Base-by-base conservation (phyloP, 2,329 filamentous ascomycete species). In the Scleromitrula shiraiana region DNA sequence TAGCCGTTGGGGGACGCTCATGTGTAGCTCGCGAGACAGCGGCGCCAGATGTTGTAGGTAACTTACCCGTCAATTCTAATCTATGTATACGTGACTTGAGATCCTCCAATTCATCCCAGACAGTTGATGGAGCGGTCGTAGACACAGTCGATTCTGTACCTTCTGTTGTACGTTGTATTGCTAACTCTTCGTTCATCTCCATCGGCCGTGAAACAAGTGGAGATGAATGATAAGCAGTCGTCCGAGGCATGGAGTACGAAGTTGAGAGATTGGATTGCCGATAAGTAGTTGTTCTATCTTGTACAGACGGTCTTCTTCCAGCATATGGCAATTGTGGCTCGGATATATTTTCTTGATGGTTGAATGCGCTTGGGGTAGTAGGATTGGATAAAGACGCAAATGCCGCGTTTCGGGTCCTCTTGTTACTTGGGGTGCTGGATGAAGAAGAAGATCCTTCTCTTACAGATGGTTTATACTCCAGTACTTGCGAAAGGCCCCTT, bases 101-200 rank as follows among this genome's bases (percentile, higher is more conserved):
- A 55, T 97, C 93, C 59, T 97, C 93, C 23, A 98, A 70, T 66
- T 98, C 93, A 63, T 97, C 93, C 93, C 93, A 98, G 2, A 98
- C 88, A 0, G 89, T 96, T 2, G 89, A 94, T 10, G 90, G 88
- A 1, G 88, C 88, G 1, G 84, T 89, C 0, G 88, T 93, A 0
- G 93, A 97, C 27, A 85, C 76, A 0, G 85, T 91, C 0, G 93
- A 97, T 59, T 93, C 88, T 0, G 88, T 89, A 7, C 83, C 83
- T 59, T 90, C 82, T 23, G 71, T 57, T 15, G 65, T 68, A 50
- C 76, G 69, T 35, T 64, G 62, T 17, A 62, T 59, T 37, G 74
- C 73, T 7, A 63, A 60, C 32, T 62, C 66, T 64, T 71, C 50
- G 60, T 66, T 50, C 56, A 66, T 43, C 60, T 75, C 72, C 22